phyloP scores from a whole-genome alignment of 805 yeast species.

The Nakazawaea molendinolei region DNA sequence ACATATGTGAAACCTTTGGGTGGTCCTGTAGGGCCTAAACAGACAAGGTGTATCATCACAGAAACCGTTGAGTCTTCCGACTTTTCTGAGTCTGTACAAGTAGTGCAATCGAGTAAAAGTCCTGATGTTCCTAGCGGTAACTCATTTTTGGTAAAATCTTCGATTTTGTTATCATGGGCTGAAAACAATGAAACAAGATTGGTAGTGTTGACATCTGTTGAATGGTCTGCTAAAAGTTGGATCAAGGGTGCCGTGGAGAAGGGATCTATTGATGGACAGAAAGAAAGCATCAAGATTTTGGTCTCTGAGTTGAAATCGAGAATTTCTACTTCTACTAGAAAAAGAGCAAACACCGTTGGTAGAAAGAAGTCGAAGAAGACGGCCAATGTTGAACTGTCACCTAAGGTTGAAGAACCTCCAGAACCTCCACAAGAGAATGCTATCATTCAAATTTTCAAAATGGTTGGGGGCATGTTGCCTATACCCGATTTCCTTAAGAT shows the following conservation, averaged over 20 bases:
- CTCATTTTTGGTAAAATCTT: conserved; percentile 56
- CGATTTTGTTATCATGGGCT: conserved; percentile 57
- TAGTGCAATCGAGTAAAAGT: conserved; percentile 54
- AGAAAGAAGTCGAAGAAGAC: conserved; percentile 16
- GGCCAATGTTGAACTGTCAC: conserved; percentile 16
- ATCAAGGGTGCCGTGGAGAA: conserved; percentile 70
- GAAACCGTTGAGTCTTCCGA: conserved; percentile 53
- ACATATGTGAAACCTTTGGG: conserved; percentile 57
- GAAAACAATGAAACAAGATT: conserved; percentile 46
- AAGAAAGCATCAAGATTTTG: conserved; percentile 45
- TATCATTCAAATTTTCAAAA: conserved; percentile 12
- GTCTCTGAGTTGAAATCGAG: conserved; percentile 39
- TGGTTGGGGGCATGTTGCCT: conserved; percentile 13
- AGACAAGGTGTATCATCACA: conserved; percentile 57
- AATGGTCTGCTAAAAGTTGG: conserved; percentile 78
- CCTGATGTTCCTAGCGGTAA: conserved; percentile 84
- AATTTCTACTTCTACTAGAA: conserved; percentile 16
- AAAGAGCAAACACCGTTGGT: conserved; percentile 12
- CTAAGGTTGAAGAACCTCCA: conserved; percentile 22
- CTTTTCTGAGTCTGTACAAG: conserved; percentile 37
- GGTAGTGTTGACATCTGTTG: conserved; percentile 46
- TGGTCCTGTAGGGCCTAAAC: conserved; percentile 71
- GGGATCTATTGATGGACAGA: conserved; percentile 69
- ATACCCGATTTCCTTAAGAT: conserved; percentile 19
- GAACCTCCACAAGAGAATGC: conserved; percentile 13